Evolutionary conservation across 2,329 filamentous ascomycete genomes (phyloP), one percentile per base, ranked within the genome.

Genomic region (Monilinia aucupariae): DNA sequence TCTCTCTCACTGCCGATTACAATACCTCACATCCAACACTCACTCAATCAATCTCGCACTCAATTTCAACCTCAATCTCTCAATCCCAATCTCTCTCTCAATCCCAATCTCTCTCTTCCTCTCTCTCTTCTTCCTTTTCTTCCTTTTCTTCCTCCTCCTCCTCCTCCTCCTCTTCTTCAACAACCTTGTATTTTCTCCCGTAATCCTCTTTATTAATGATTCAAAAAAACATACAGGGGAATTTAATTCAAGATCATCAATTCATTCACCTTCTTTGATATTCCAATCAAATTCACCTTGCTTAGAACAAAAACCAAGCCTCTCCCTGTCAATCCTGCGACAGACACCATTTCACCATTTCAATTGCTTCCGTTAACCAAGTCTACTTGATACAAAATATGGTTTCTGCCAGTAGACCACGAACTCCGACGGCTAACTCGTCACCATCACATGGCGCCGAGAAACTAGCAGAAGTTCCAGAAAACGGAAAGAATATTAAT

Each of bases 341-440:
- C 69, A 62, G 20, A 47, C 27, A 56, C 53, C n/a, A 22, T 55
- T 61, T 30, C 27, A 56, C 53, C n/a, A 22, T 55, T 61, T 30
- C 37, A 15, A 39, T 39, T 39, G 13, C 49, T 63, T 64, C 47
- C 64, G 66, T 63, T 68, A 67, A 69, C 56, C 37, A 20, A 3
- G 22, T 9, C 48, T 30, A 43, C 58, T 43, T 17, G 37, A 43
- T n/a, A 20, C 17, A 4, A n/a, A 69, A 27, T 50, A 73, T 74
- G 71, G 70, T 72, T 51, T 72, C 71, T 49, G 68, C 74, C 64
- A 72, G 71, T 63, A 68, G 74, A 68, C 75, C 76, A 50, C 72
- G 74, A 68, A 76, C 74, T 54, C 75, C 75, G 22, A 72, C 71
- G 64, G 70, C 70, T 32, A 65, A 65, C 55, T 55, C 65, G 9